Conservation (phyloP, 129 eudicot species). For the Saposhnikovia divaricata region DNA sequence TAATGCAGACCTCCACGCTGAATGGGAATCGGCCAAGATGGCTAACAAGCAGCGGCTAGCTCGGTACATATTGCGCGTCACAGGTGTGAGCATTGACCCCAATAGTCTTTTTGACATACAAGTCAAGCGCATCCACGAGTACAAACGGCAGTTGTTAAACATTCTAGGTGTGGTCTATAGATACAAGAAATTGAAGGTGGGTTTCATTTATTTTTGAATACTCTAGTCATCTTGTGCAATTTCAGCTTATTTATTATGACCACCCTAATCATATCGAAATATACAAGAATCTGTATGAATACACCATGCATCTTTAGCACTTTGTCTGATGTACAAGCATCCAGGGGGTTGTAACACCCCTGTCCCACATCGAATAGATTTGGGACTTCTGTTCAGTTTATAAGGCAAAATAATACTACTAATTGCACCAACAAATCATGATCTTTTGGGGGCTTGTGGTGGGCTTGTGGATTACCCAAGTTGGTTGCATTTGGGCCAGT, state of each 20-base stretch:
- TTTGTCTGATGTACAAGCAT: neutral
- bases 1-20: conserved; percentile 68
- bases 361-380: too few species aligned
- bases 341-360: too few species aligned
- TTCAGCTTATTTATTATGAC: neutral
- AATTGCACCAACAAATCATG: too few species aligned
- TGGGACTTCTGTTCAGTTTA: too few species aligned
- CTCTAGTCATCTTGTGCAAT: neutral
- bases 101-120: conserved; percentile 92
- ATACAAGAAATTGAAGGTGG: conserved; percentile 96
- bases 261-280: neutral
- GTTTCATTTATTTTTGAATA: neutral
- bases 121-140: conserved; percentile 96
- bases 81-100: conserved; percentile 88
- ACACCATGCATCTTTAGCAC: neutral
- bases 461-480: too few species aligned
- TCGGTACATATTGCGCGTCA: conserved; percentile 61
- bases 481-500: too few species aligned
- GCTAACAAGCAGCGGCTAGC: conserved; percentile 85
- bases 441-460: too few species aligned
- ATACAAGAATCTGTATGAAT: neutral
- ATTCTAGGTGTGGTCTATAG: conserved; percentile 92
- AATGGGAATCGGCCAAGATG: conserved; percentile 96
- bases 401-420: too few species aligned
- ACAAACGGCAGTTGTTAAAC: conserved; percentile 90